Percentiles rank a stretch among this genome's conserved stretches.
These are phyloP conservation scores for Venturia pyrina DNA, from an alignment of 2,329 filamentous ascomycete species.

Conservation along the genomic window DNA sequence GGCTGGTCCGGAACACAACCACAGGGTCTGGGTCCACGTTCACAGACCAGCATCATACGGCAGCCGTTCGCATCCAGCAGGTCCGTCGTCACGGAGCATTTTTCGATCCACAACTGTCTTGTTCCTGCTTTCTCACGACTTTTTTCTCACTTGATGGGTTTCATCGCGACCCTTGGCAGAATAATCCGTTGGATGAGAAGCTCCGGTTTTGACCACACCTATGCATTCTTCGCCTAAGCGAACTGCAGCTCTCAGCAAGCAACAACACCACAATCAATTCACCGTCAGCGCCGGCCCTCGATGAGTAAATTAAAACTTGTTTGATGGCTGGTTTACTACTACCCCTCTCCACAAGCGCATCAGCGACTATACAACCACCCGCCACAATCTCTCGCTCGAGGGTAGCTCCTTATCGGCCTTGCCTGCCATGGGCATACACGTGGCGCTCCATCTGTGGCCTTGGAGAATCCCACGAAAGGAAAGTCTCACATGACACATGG, in stretches of 20 bases:
- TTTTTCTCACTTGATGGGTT: neutral
- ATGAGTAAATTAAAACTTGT: neutral
- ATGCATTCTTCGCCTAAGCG: slow-evolving; percentile 1
- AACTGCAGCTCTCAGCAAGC: slow-evolving; percentile 3
- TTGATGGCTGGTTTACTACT: neutral
- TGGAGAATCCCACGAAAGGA: neutral
- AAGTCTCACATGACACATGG: slow-evolving; percentile 2
- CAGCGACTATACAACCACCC: neutral
- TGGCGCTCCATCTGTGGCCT: slow-evolving; percentile 1
- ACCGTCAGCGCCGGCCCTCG: neutral
- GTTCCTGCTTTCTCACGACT: neutral
- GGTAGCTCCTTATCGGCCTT: slow-evolving; percentile 3
- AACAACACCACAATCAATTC: slow-evolving; percentile 3
- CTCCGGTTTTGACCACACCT: slow-evolving; percentile 1
- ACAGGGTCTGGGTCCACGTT: neutral
- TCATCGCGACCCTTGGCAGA: slow-evolving; percentile 1
- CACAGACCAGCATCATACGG: neutral
- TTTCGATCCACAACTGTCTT: neutral
- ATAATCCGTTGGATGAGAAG: neutral
- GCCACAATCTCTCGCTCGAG: neutral
- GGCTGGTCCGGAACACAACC: neutral
- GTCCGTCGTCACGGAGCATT: slow-evolving; percentile 3
- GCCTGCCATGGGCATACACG: neutral
- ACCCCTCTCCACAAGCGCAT: neutral
- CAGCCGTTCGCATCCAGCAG: slow-evolving; percentile 5